Base-by-base conservation (phyloP, 306 rosid species). In the Corylus avellana region DNA sequence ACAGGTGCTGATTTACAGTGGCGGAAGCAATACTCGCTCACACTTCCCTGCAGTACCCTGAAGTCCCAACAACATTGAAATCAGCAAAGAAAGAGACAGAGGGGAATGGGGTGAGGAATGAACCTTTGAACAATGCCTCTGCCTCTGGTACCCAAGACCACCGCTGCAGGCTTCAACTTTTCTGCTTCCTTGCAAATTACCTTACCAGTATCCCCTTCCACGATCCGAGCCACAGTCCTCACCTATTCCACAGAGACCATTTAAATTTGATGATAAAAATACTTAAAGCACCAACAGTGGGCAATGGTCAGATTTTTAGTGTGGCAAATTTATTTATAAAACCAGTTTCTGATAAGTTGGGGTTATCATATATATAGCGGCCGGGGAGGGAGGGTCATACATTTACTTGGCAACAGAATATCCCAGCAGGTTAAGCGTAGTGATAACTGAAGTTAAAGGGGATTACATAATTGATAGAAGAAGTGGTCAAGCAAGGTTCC, bases 41-140 rank as follows among this genome's bases (percentile, higher is more conserved):
- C 97, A 71, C 98, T 94, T 77, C 98, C 98, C 12, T 91, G 92
- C 37, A 94, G 72, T 25, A 92, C 95, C 70, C 98, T 94, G 91
- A 77, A 70, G n/a, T 32, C 50, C 79, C 75, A 77, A 20, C 7
- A 75, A 78, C 49, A 1, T 59, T 25, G 22, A 32, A 22, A 51
- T 32, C 12, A 67, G 14, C 67, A 72, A 59, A 53, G 18, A 39
- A 70, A 84, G 67, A 72, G 2, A 6, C 29, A 64, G 4, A 46
- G 3, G n/a, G 25, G 35, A 11, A 29, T 2, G 17, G 25, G 11
- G 42, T 29, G 12, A 57, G 32, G 1, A 47, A 42, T 16, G 75
- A 50, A 92, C 94, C 97, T 90, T 78, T 86, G 92, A 70, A 92
- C 69, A 61, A 92, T 83, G 84, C 86, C 75, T 84, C 93, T 80